These are phyloP conservation scores for Solanum medicagineum DNA, from an alignment of 257 asterid genomes.

Conservation along the genomic window DNA sequence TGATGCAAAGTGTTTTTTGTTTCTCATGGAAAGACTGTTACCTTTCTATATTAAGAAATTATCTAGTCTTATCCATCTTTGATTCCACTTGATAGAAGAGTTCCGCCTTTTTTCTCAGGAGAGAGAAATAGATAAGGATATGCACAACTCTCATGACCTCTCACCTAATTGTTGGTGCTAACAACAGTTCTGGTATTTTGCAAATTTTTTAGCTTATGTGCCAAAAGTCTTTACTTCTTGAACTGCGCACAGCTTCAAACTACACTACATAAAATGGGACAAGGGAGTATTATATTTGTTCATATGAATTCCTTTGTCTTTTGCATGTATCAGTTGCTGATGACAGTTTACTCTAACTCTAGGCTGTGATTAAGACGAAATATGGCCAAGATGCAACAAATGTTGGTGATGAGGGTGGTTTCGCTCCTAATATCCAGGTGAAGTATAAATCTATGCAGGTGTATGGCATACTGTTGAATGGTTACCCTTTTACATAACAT, in stretches of 20 bases:
- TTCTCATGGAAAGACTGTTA: not conserved
- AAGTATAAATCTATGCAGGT: not conserved
- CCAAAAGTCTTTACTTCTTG: not conserved
- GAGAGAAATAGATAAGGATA: not conserved
- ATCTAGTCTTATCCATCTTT: not conserved
- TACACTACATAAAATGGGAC: not conserved
- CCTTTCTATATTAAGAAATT: not conserved
- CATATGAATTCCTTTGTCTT: not conserved
- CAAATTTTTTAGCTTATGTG: not conserved
- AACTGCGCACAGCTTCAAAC: not conserved
- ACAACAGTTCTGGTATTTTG: not conserved
- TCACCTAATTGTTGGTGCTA: not conserved
- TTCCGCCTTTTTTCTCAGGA: not conserved
- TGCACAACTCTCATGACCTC: not conserved
- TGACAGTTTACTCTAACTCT: slow-evolving; percentile 1
- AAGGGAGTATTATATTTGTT: not conserved
- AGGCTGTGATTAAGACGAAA: slow-evolving; percentile 95
- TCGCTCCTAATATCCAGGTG: slow-evolving; percentile 96
- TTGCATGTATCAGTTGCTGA: not conserved
- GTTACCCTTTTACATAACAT: not conserved
- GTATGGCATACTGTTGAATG: not conserved
- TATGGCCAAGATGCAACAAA: slow-evolving; percentile 96
- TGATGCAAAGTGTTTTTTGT: not conserved
- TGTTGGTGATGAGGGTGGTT: slow-evolving; percentile 98
- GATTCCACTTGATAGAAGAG: not conserved